Conservation (phyloP, 768 basidiomycete genomes). For the Mycena haematopus region DNA sequence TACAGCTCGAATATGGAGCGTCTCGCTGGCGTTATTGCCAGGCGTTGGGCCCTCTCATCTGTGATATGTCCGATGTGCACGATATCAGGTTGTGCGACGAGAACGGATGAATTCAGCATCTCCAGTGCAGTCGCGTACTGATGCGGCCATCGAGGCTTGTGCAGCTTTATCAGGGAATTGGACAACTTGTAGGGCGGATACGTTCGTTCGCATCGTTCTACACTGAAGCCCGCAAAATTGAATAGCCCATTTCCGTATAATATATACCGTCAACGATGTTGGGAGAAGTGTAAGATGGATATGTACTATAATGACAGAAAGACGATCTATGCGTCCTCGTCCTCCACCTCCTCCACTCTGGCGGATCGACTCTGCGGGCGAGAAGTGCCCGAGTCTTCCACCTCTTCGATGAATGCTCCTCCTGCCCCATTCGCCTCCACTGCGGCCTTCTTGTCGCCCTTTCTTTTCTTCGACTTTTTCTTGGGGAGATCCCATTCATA, state of each 20-base stretch:
- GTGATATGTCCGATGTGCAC: no score
- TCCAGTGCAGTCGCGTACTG: no score
- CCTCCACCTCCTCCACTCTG: constrained; percentile 55
- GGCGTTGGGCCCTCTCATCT: no score
- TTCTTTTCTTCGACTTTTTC: constrained; percentile 49
- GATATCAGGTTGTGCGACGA: no score
- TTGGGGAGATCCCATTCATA: constrained; percentile 84
- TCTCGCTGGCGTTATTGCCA: no score
- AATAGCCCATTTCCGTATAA: constrained; percentile 18
- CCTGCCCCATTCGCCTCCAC: constrained; percentile 37
- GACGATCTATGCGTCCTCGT: constrained; percentile 42
- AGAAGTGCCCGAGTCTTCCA: constrained; percentile 50
- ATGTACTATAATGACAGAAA: constrained; percentile 38
- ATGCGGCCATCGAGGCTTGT: no score
- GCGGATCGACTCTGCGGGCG: constrained; percentile 50
- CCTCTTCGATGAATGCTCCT: constrained; percentile 53
- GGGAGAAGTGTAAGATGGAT: constrained; percentile 12
- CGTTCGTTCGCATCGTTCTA: no score
- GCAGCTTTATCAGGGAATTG: no score
- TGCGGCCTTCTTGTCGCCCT: constrained; percentile 43
- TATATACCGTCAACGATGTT: constrained; percentile 2
- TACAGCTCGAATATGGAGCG: no score
- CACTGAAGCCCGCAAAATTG: not conserved
- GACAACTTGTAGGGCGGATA: no score
- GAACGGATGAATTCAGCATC: no score